These are phyloP conservation scores for Thraustochytrium sp. DNA, from an alignment of 352 stramenopile species.

Conservation along the genomic window DNA sequence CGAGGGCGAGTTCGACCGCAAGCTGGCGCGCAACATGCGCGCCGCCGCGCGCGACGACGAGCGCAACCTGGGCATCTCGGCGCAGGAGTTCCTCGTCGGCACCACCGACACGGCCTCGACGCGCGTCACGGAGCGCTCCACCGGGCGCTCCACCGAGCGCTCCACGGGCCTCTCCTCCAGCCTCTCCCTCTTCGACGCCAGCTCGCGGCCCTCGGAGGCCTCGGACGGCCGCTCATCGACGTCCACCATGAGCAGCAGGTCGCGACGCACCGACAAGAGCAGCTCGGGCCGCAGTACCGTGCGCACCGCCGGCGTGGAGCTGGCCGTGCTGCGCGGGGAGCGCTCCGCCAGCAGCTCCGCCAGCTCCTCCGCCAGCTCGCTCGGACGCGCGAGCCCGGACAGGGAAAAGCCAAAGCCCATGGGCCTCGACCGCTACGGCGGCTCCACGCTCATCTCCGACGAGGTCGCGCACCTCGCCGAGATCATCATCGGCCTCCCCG, in stretches of 20 bases:
- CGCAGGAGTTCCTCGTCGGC: too few relatives aligned
- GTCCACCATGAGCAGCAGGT: background rate
- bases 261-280: background rate
- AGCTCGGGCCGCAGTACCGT: background rate
- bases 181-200: background rate
- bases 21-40: slow-evolving; percentile 1
- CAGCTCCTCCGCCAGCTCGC: too few relatives aligned
- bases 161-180: background rate
- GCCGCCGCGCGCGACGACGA: background rate
- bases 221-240: background rate
- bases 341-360: background rate
- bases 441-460: slow-evolving; percentile 5
- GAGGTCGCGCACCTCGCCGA: slow-evolving; percentile 21
- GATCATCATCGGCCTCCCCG: background rate
- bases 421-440: background rate
- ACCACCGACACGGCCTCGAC: background rate
- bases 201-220: background rate
- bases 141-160: background rate
- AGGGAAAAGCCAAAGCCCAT: background rate
- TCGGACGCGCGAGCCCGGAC: too few relatives aligned
- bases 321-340: background rate
- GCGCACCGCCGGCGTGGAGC: background rate
- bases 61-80: too few relatives aligned
- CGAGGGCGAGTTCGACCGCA: slow-evolving; percentile 1
- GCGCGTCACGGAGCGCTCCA: background rate